Conservation (phyloP, 1,139 yeast species). For the Debaryomyces fabryi region DNA sequence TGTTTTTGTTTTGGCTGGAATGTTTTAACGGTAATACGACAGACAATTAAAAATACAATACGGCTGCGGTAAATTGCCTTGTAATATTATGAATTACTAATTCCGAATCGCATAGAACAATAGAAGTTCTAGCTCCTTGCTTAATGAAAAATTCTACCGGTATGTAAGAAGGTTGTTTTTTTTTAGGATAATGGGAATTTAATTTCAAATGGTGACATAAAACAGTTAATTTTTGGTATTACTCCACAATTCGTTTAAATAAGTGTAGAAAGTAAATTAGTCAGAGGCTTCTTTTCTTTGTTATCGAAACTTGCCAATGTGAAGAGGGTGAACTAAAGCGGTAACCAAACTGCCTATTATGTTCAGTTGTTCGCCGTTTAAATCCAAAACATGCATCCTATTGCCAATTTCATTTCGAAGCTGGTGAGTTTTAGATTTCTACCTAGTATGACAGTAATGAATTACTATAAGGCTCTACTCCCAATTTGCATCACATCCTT, state of each 20-base stretch:
- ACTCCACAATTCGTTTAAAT: background rate
- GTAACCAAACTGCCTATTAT: background rate
- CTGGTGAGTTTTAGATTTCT: background rate
- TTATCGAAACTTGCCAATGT: background rate
- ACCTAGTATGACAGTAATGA: background rate
- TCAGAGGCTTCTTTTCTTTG: background rate
- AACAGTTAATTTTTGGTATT: too few relatives aligned
- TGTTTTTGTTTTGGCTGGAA: too few relatives aligned
- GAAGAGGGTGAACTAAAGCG: background rate
- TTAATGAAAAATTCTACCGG: background rate
- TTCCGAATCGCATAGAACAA: background rate
- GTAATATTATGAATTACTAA: background rate
- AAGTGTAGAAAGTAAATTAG: background rate
- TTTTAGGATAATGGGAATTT: too few relatives aligned
- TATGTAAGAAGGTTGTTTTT: too few relatives aligned
- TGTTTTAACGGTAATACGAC: background rate
- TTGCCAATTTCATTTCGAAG: background rate
- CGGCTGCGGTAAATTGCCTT: background rate
- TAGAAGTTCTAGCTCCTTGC: background rate
- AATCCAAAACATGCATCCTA: background rate
- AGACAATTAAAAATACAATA: background rate
- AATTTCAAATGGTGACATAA: too few relatives aligned
- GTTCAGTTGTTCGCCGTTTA: background rate
- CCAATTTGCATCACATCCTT: background rate
- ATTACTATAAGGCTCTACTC: background rate